Conservation (phyloP, 164 flowering plant genomes). For the Houttuynia cordata region DNA sequence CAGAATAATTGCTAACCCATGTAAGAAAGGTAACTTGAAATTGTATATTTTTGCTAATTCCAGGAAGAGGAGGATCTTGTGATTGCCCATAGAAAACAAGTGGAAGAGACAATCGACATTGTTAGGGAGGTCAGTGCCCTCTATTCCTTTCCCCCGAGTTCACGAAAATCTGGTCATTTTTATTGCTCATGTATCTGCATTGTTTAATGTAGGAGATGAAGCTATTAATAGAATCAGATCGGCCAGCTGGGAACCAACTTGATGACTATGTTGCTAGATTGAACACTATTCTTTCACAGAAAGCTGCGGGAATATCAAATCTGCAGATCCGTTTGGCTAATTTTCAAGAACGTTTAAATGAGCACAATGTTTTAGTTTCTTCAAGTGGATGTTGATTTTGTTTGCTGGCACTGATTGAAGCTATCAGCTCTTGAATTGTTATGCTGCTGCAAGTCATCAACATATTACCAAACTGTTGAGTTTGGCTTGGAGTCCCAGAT, state of each 20-base stretch:
- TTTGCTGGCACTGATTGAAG: constrained; percentile 23
- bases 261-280: constrained; percentile 83
- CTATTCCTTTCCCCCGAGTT: constrained; percentile 3
- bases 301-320: constrained; percentile 81
- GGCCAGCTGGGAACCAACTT: constrained; percentile 87
- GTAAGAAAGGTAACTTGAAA: not conserved
- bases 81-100: constrained; percentile 90
- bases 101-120: constrained; percentile 96
- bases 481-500: too few relatives aligned
- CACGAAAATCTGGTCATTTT: constrained; percentile 30
- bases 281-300: constrained; percentile 82
- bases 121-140: constrained; percentile 66
- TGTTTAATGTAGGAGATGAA: constrained; percentile 73
- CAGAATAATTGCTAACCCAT: constrained; percentile 13
- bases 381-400: constrained; percentile 2
- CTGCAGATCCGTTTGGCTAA: constrained; percentile 93
- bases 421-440: constrained; percentile 10
- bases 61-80: constrained; percentile 95
- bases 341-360: constrained; percentile 85
- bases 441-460: too few relatives aligned
- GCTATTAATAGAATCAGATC: constrained; percentile 86
- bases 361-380: constrained; percentile 65
- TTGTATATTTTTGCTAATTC: not conserved
- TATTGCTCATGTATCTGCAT: not conserved
- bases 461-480: too few relatives aligned